Evolutionary conservation across 1,284 basidiomycete species (phyloP), one percentile per base, ranked within the genome.

Genomic region (Sphagnurus paluster): DNA sequence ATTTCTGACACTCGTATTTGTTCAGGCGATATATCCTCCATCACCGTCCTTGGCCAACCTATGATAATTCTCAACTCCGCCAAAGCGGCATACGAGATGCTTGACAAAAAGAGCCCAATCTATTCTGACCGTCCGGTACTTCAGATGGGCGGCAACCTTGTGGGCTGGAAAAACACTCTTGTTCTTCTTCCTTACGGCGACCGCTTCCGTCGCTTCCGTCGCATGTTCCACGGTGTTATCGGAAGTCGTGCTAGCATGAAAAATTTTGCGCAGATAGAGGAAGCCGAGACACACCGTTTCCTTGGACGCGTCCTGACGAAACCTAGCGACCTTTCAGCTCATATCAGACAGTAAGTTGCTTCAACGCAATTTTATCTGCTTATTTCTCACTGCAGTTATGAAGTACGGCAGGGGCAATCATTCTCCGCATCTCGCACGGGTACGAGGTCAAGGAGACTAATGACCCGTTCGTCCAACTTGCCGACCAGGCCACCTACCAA

Each of bases 51-150:
- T 13, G 83, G 83, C 1, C 81, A 83, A 50, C 70, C 78, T 29
- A 66, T 84, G 25, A 60, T 88, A 39, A 68, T 87, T 40, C 58
- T 88, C 25, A 84, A 83, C 60, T 79, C 76, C 7, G 65, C 70
- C 6, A 68, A 76, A 55, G 58, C 69, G 23, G 80, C 82, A 3
- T 56, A 68, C 40, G 81, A 82, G 33, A 70, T 88, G 62, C 71
- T 88, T 37, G 82, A 87, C 60, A 83, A 80, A 65, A 80, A 82
- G 56, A 80, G 79, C 46, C 66, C 76, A n/a, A 77, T 79, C 42
- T 87, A 86, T 62, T 86, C 85, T 5, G 81, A 84, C 54, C 76
- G 85, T n/a, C 84, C 85, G 0, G 64, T 67, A 24, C 59, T 76
- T 20, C 72, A 73, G 17, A 78, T 80, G 79, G 78, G 75, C 32